Evolutionary conservation across 345 rosid species (phyloP).

Genomic region (Turritis glabra): DNA sequence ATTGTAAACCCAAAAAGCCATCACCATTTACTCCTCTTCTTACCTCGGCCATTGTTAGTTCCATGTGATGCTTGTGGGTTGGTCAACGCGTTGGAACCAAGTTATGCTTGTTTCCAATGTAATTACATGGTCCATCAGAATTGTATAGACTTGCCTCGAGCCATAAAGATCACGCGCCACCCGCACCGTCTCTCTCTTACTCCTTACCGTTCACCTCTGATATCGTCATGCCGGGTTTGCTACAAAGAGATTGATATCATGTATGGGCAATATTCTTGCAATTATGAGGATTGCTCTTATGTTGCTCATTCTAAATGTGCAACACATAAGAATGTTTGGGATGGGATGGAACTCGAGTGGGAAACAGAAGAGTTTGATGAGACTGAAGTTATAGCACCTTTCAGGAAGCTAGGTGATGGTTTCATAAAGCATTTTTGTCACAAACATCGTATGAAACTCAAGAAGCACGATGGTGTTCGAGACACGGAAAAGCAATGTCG

Average conservation of each 20-base stretch:
- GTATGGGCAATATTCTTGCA: not conserved
- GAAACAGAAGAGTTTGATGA: not conserved
- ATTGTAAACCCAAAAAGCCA: conserved; percentile 7
- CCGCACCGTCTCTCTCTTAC: not conserved
- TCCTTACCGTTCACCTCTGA: not conserved
- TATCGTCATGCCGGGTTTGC: not conserved
- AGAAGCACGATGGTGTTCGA: not conserved
- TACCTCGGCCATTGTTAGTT: not conserved
- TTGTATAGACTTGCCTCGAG: conserved; percentile 5
- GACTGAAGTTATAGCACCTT: not conserved
- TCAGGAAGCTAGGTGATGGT: not conserved
- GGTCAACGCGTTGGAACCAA: not conserved
- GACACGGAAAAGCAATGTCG: not conserved
- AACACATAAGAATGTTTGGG: not conserved
- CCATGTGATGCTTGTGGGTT: conserved; percentile 34
- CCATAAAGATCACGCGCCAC: conserved; percentile 23
- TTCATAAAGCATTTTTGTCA: not conserved
- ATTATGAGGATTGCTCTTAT: not conserved
- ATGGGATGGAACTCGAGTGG: not conserved
- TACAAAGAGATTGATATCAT: not conserved
- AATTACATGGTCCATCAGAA: not conserved
- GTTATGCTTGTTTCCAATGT: conserved; percentile 11
- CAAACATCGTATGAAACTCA: not conserved
- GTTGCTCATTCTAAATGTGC: conserved; percentile 20
- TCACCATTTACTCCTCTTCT: not conserved